phyloP scores from a whole-genome alignment of 1,284 basidiomycete genomes.

The Cryptococcus sp. region DNA sequence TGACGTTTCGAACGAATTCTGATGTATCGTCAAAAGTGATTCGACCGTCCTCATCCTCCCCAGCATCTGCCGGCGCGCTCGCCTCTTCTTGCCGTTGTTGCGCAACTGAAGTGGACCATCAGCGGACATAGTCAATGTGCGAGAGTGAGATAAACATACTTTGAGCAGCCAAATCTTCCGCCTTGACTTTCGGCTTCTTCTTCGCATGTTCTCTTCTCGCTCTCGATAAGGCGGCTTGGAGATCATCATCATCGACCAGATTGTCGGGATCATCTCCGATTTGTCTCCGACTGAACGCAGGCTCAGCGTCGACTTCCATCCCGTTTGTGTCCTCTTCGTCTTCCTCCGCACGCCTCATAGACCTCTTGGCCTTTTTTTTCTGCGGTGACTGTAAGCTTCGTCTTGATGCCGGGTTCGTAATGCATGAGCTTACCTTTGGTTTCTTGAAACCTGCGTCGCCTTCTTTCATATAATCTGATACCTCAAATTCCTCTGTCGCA shows the following conservation, averaged over 20 bases:
- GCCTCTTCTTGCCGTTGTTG: constrained; percentile 58
- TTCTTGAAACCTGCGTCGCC: constrained; percentile 94
- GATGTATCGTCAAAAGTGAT: constrained; percentile 95
- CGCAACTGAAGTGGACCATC: constrained; percentile 59
- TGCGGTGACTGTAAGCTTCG: constrained; percentile 44
- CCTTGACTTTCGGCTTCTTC: constrained; percentile 73
- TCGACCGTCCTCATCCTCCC: constrained; percentile 62
- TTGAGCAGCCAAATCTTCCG: constrained; percentile 79
- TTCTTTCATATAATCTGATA: constrained; percentile 84
- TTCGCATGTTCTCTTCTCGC: constrained; percentile 78
- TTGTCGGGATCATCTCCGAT: constrained; percentile 72
- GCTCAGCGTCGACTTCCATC: constrained; percentile 78
- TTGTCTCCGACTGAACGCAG: constrained; percentile 43
- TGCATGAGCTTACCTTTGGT: constrained; percentile 64
- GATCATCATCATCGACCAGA: constrained; percentile 97
- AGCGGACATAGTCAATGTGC: background rate
- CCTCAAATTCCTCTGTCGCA: constrained; percentile 76
- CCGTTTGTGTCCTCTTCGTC: constrained; percentile 62
- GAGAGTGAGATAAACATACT: constrained; percentile 55
- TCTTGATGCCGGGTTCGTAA: background rate
- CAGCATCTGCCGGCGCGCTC: constrained; percentile 54
- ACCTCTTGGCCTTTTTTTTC: constrained; percentile 83
- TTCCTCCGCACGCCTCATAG: constrained; percentile 67
- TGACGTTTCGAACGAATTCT: constrained; percentile 91
- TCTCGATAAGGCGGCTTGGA: constrained; percentile 87